phyloP scores from a whole-genome alignment of 164 flowering plant species.

The Stephania japonica region DNA sequence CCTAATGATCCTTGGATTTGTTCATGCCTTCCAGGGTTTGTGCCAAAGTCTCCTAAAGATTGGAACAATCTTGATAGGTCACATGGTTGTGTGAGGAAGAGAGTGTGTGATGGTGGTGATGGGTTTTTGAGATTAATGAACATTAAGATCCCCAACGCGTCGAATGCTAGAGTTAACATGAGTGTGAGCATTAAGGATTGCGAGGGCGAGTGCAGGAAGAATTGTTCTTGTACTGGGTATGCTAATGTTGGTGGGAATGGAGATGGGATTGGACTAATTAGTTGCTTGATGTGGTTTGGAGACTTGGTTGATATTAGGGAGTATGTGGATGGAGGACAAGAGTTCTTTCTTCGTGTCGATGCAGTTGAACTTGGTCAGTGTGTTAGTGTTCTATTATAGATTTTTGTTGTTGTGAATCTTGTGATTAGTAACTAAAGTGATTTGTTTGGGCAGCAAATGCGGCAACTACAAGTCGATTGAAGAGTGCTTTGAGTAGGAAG shows the following conservation, averaged over 20 bases:
- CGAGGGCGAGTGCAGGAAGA: neutral
- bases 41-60: slow-evolving; percentile 1
- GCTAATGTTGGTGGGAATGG: neutral
- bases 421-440: neutral
- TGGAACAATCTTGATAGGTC: slow-evolving; percentile 12
- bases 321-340: slow-evolving; percentile 4
- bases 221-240: slow-evolving; percentile 9
- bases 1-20: slow-evolving; percentile 1
- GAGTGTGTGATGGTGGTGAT: slow-evolving; percentile 8
- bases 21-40: slow-evolving; percentile 13
- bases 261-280: neutral
- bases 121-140: slow-evolving; percentile 4
- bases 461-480: neutral
- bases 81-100: slow-evolving; percentile 13
- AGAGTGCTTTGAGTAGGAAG: neutral
- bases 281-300: slow-evolving; percentile 2
- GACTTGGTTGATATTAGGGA: slow-evolving; percentile 6
- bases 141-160: slow-evolving; percentile 11
- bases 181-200: neutral
- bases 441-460: neutral
- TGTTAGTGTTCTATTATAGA: no score
- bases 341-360: neutral
- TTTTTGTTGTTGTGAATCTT: neutral
- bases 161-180: neutral
- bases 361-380: neutral